Conservation (phyloP, 1,284 basidiomycete species). For the Ustilago vetiveriae region DNA sequence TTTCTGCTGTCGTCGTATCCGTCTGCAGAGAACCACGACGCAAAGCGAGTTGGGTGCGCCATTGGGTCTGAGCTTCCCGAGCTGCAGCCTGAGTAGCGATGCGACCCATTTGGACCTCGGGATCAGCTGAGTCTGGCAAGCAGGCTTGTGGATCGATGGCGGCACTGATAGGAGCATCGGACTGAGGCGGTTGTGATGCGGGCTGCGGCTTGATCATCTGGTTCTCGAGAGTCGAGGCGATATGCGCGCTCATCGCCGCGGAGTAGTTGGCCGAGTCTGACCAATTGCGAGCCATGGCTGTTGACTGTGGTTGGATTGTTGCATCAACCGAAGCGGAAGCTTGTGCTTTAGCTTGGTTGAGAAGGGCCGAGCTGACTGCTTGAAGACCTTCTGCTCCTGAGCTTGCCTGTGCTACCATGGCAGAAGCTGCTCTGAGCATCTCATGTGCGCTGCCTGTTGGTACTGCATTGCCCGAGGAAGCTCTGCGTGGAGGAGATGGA, state of each 20-base stretch:
- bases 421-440: constrained; percentile 53
- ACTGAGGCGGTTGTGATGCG: not conserved
- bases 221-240: constrained; percentile 30
- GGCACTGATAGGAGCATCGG: constrained; percentile 15
- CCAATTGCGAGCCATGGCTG: constrained; percentile 35
- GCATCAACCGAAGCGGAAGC: too few species aligned
- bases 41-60: constrained; percentile 49
- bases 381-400: constrained; percentile 48
- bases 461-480: constrained; percentile 15
- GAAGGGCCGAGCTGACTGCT: constrained; percentile 49
- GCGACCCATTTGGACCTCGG: constrained; percentile 38
- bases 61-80: constrained; percentile 49
- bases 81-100: constrained; percentile 53
- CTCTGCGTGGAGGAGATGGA: constrained; percentile 15
- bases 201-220: constrained; percentile 19
- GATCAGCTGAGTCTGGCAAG: constrained; percentile 9
- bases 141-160: constrained; percentile 17
- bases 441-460: constrained; percentile 35
- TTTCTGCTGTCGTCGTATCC: constrained; percentile 1
- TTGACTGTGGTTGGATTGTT: constrained; percentile 19
- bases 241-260: constrained; percentile 53
- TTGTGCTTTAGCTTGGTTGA: constrained; percentile 50
- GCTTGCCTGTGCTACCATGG: constrained; percentile 50
- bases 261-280: constrained; percentile 46
- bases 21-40: constrained; percentile 14